Conservation (phyloP, 768 basidiomycete species). For the Suillus bovinus region DNA sequence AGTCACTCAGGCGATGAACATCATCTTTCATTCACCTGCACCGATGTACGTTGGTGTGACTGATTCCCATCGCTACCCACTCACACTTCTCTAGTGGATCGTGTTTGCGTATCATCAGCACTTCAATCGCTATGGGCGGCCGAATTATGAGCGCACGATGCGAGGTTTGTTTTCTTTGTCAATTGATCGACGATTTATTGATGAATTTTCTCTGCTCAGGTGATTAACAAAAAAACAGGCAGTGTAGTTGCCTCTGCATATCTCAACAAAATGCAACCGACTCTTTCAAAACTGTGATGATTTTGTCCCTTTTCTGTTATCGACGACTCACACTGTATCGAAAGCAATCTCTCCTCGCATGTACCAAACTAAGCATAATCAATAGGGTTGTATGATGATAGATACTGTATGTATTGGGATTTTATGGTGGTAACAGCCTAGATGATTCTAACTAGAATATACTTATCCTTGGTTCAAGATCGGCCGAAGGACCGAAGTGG, state of each 20-base stretch:
- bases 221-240: slow-evolving; percentile 59
- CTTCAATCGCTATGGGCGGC: slow-evolving; percentile 65
- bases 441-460: not conserved
- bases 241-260: slow-evolving; percentile 65
- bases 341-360: not conserved
- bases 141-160: slow-evolving; percentile 72
- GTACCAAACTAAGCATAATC: not conserved
- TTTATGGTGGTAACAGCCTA: not conserved
- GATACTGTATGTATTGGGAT: slow-evolving; percentile 6
- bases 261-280: slow-evolving; percentile 74
- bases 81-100: slow-evolving; percentile 46
- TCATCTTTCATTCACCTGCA: slow-evolving; percentile 70
- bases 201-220: slow-evolving; percentile 35
- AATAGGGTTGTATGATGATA: not conserved
- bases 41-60: slow-evolving; percentile 45
- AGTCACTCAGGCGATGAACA: slow-evolving; percentile 70
- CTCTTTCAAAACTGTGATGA: slow-evolving; percentile 44
- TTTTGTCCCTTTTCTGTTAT: slow-evolving; percentile 9
- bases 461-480: no score
- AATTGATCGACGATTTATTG: not conserved
- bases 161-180: slow-evolving; percentile 47
- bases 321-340: not conserved
- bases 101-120: slow-evolving; percentile 57
- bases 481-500: not conserved
- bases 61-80: slow-evolving; percentile 8